These are phyloP conservation scores for Phytophthora pluvialis DNA, from an alignment of 352 stramenopile genomes.

Conservation along the genomic window DNA sequence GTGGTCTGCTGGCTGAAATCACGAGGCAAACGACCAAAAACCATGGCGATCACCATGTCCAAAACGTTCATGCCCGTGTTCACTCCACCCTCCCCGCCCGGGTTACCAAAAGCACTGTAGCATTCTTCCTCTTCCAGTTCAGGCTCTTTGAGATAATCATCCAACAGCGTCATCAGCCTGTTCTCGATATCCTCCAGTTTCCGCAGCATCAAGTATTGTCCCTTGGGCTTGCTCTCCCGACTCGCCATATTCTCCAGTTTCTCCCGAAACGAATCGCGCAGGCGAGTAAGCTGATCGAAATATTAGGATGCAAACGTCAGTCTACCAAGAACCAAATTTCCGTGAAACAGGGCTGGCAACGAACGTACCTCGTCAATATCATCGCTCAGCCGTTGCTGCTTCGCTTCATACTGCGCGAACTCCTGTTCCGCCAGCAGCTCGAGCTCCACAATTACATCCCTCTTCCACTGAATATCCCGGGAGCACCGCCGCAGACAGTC, in stretches of 20 bases:
- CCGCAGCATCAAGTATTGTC: conserved; percentile 65
- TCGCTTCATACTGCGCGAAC: conserved; percentile 44
- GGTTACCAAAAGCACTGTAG: conserved; percentile 48
- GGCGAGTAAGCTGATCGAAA: conserved; percentile 47
- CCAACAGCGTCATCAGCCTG: conserved; percentile 61
- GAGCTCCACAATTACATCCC: conserved; percentile 67
- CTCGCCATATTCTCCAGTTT: conserved; percentile 51
- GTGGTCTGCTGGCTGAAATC: conserved; percentile 59
- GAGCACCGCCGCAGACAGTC: conserved; percentile 77
- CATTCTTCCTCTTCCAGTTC: conserved; percentile 60
- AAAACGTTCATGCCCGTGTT: conserved; percentile 76
- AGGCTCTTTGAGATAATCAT: conserved; percentile 63
- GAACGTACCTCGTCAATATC: conserved; percentile 73
- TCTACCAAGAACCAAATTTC: neutral
- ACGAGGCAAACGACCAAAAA: conserved; percentile 82
- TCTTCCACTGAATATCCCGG: conserved; percentile 84
- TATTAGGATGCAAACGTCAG: neutral
- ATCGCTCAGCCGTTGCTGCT: conserved; percentile 62
- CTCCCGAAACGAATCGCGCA: conserved; percentile 74
- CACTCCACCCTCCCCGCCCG: conserved; percentile 26
- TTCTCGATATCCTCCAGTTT: conserved; percentile 86
- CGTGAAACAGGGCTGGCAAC: neutral
- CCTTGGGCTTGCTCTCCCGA: conserved; percentile 31
- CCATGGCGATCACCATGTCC: conserved; percentile 88
- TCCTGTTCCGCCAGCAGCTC: conserved; percentile 77